Evolutionary conservation across 2,329 filamentous ascomycete species (phyloP).

Genomic region (Lasiodiplodia sp.): DNA sequence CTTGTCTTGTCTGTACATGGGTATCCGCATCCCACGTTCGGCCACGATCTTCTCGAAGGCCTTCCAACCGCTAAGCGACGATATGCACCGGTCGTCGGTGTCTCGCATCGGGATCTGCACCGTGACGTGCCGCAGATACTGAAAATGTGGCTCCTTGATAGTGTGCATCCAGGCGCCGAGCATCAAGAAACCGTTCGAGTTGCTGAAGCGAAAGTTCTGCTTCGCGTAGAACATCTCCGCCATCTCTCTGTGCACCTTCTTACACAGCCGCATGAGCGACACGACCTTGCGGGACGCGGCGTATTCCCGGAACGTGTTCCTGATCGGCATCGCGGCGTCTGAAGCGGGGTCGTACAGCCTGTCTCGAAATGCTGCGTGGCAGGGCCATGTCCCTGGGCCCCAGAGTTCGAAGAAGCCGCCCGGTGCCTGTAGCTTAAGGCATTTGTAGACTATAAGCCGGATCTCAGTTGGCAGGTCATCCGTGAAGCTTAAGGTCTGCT

Average conservation of each 20-base stretch:
- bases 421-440: not conserved
- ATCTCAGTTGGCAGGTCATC: slow-evolving; percentile 21
- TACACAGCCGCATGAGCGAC: slow-evolving; percentile 7
- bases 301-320: not conserved
- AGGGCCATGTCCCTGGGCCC: not conserved
- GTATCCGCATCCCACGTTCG: not conserved
- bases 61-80: not conserved
- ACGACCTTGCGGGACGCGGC: not conserved
- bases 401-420: not conserved
- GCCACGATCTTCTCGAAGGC: not conserved
- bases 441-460: slow-evolving; percentile 19
- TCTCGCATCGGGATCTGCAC: not conserved
- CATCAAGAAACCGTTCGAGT: not conserved
- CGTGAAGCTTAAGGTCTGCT: slow-evolving; percentile 19
- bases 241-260: not conserved
- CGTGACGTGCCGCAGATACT: slow-evolving; percentile 21
- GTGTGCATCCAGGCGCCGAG: not conserved
- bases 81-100: not conserved
- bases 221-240: not conserved
- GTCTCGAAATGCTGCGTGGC: not conserved
- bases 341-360: not conserved
- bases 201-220: not conserved
- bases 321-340: not conserved
- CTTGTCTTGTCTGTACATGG: not conserved
- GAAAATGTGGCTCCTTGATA: slow-evolving; percentile 16